Base-by-base conservation (phyloP, 2,329 filamentous ascomycete genomes). In the Diaporthe longicolla region DNA sequence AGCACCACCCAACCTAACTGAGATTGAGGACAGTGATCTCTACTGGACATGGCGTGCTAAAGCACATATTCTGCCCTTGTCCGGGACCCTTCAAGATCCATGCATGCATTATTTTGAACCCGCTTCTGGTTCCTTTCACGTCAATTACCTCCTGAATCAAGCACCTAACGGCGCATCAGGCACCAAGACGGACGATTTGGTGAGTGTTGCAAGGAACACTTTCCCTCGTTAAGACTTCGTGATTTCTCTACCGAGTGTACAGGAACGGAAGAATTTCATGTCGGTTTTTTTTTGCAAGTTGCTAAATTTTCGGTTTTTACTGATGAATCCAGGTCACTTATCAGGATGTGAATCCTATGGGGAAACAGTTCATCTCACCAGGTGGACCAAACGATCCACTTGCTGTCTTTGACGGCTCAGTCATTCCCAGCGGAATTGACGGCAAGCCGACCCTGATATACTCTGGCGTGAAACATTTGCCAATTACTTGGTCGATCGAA, bases 81-180 rank as follows among this genome's bases (percentile, higher is more conserved):
- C 77, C 45, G 83, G 84, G 9, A 80, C 84, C 52, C 82, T 85
- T 48, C 84, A 83, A 61, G 85, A 86, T 72, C 84, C 84, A 13
- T 85, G 84, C 71, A 84, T 84, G 82, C 84, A 85, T 74, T 86
- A 85, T 76, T 84, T 82, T 6, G 84, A 86, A 72, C 83, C 84
- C 1, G 77, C 80, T 32, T 85, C 84, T 4, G 82, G 84, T 1
- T 79, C 84, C n/a, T 86, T 86, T 74, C 84, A 87, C 35, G 81
- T 86, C 52, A 84, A 83, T 24, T 86, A 82, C 76, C 59, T 63
- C 17, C 80, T 86, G 24, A 81, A 84, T 55, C 17, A 29, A 45
- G 40, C 24, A 48, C 59, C 59, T 6, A 73, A 77, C 63, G 82
- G 81, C 57, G 81, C 80, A n/a, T 75, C 82, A 17, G 82, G 82